Evolutionary conservation across 139 green algal genomes (phyloP).

Genomic region (Chlamydomonas sp.): DNA sequence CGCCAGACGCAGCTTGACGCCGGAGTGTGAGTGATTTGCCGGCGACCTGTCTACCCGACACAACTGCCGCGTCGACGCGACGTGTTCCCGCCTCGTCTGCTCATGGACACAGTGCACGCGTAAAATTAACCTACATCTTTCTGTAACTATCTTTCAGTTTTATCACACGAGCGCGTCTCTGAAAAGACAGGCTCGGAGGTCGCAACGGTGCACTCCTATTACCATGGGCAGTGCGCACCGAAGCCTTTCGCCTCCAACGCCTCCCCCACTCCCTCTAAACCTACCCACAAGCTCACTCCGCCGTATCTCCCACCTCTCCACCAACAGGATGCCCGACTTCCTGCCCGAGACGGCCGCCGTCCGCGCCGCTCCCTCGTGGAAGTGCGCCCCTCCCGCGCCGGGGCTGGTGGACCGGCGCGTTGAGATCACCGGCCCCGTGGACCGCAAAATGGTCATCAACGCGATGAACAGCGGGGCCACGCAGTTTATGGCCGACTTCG

Average conservation of each 20-base stretch:
- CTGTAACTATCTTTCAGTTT: too few relatives aligned
- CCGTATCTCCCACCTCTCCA: slow-evolving; percentile 28
- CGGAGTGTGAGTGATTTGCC: slow-evolving; percentile 25
- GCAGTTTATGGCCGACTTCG: slow-evolving; percentile 91
- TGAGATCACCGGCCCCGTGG: slow-evolving; percentile 90
- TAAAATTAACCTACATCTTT: too few relatives aligned
- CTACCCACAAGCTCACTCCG: not conserved
- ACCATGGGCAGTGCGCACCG: too few relatives aligned
- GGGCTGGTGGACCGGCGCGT: slow-evolving; percentile 85
- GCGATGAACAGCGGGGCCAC: slow-evolving; percentile 85
- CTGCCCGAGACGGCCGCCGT: slow-evolving; percentile 74
- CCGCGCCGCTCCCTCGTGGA: slow-evolving; percentile 62
- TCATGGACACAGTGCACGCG: too few relatives aligned
- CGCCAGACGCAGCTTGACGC: slow-evolving; percentile 67
- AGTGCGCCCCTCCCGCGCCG: slow-evolving; percentile 70
- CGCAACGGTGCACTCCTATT: too few relatives aligned
- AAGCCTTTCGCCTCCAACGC: too few relatives aligned
- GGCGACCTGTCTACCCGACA: not conserved
- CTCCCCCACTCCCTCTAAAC: too few relatives aligned
- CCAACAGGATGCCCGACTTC: slow-evolving; percentile 74
- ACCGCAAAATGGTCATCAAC: slow-evolving; percentile 95
- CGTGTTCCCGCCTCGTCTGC: too few relatives aligned
- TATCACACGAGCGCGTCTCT: too few relatives aligned
- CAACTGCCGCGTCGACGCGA: too few relatives aligned
- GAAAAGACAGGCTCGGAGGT: too few relatives aligned